Evolutionary conservation across 176 grass and related monocot species (phyloP), one percentile per base, ranked within the genome.

Genomic region (Saccharum spontaneum): DNA sequence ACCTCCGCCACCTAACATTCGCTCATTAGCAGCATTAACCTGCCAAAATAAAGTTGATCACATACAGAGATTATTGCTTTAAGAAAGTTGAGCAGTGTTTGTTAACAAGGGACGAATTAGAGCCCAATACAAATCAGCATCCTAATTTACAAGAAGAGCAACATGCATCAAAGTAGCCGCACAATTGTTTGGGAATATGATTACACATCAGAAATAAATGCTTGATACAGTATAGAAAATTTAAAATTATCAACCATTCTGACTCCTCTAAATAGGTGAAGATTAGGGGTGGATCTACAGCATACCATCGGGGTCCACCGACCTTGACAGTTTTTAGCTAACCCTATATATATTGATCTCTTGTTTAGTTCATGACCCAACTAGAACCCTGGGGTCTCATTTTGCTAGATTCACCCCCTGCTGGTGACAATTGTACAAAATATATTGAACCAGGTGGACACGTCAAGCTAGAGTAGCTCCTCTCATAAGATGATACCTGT

Each of bases 11-110:
- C 97, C 91, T 30, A 95, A 86, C 97, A 95, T 98, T 73, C 48
- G 69, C 66, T 89, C 80, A 87, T 95, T 94, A 84, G 97, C 93
- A 75, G 93, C 97, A 90, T 95, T 98, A 81, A 94, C 97, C 96
- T 98, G 64, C 28, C 41, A 75, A 80, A 79, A 61, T 48, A 44
- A 65, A 75, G 28, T 28, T 50, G 3, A 63, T 40, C 12, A 36
- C 73, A 85, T 62, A 50, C 22, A 50, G 20, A 48, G 1, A 79
- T 11, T 16, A 57, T 67, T 44, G 17, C 44, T 59, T 61, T 33
- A 45, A 86, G 20, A 62, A 87, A 66, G 22, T 43, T 75, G 6
- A 50, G 17, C 40, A 26, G 5, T 28, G 40, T 49, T 52, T 52
- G 12, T 64, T 75, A 31, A 79, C 65, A 24, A 20, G 18, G 11